phyloP scores from a whole-genome alignment of 257 asterid genomes.

The Nicotiana knightiana region DNA sequence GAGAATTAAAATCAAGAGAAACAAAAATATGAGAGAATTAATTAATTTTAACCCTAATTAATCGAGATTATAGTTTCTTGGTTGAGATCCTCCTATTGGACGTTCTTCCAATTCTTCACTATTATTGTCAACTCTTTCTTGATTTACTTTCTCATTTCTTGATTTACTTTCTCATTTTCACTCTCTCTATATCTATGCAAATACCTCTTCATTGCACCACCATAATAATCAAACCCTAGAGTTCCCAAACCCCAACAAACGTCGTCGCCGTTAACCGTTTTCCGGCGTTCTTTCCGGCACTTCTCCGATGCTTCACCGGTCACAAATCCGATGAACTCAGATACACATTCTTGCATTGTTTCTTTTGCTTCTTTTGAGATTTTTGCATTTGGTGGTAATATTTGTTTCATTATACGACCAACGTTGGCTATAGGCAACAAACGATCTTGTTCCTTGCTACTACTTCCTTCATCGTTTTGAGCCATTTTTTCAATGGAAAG shows the following conservation, averaged over 20 bases:
- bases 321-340: constrained; percentile 67
- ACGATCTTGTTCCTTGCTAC: constrained; percentile 40
- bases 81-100: background rate
- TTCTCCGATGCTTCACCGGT: constrained; percentile 67
- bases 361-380: constrained; percentile 75
- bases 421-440: constrained; percentile 68
- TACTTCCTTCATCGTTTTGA: constrained; percentile 17
- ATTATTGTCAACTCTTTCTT: constrained; percentile 12
- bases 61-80: background rate
- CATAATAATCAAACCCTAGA: constrained; percentile 58
- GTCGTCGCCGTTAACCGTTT: constrained; percentile 71
- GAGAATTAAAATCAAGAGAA: background rate
- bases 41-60: background rate
- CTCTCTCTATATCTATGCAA: constrained; percentile 53
- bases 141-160: constrained; percentile 33
- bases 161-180: constrained; percentile 41
- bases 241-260: constrained; percentile 52
- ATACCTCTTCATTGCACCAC: constrained; percentile 44
- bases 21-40: background rate
- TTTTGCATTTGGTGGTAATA: constrained; percentile 54
- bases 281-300: constrained; percentile 60
- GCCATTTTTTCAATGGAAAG: constrained; percentile 26
- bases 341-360: constrained; percentile 75
- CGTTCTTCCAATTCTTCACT: constrained; percentile 19
- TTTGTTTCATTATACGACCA: constrained; percentile 71